phyloP scores from a whole-genome alignment of 2,329 filamentous ascomycete species.

The Epichloe baconii region DNA sequence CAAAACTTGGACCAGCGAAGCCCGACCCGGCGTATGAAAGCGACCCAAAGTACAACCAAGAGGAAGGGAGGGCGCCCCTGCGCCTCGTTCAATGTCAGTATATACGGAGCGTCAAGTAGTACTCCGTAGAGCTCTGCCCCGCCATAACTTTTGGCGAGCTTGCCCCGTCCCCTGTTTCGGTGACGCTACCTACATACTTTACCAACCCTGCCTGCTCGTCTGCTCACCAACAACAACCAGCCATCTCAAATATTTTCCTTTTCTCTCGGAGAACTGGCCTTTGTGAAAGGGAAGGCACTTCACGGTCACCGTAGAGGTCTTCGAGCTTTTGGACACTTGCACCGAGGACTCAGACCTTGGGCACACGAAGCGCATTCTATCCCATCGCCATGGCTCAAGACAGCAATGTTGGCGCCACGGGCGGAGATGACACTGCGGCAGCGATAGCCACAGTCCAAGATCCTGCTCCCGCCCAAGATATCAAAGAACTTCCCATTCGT shows the following conservation, averaged over 20 bases:
- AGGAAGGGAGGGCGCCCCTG: background rate
- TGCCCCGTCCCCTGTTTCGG: background rate
- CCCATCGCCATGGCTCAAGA: conserved; percentile 3
- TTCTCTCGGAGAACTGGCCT: background rate
- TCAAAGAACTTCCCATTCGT: conserved; percentile 18
- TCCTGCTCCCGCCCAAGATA: conserved; percentile 5
- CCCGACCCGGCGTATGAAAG: background rate
- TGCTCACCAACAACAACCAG: background rate
- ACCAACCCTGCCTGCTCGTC: background rate
- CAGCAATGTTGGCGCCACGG: background rate
- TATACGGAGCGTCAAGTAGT: no score
- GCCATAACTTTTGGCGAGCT: background rate
- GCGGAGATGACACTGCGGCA: background rate
- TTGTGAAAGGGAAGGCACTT: background rate
- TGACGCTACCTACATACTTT: background rate
- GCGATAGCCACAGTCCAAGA: background rate
- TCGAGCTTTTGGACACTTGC: background rate
- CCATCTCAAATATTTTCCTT: background rate
- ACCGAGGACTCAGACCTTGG: background rate
- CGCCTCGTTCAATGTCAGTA: no score
- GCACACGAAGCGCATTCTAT: background rate
- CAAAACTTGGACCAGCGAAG: background rate
- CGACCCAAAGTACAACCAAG: background rate
- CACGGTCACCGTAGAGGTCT: background rate
- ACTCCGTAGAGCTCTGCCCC: background rate